phyloP scores from a whole-genome alignment of 2,329 filamentous ascomycete species.

The Aaosphaeria pasadenensis region DNA sequence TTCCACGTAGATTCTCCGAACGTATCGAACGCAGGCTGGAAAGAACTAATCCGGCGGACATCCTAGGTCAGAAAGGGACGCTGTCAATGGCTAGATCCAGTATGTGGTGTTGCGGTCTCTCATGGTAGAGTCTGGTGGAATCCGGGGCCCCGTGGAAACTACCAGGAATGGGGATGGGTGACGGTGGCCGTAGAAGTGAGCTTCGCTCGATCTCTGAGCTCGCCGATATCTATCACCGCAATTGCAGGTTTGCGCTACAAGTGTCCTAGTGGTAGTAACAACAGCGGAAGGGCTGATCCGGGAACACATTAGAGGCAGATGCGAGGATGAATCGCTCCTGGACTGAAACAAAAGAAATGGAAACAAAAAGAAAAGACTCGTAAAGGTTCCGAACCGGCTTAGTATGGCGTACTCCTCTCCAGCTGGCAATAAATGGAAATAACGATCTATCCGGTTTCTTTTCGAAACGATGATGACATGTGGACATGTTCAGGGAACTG shows the following conservation, averaged over 20 bases:
- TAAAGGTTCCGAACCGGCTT: conserved; percentile 7
- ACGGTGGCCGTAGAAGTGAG: not conserved
- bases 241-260: conserved; percentile 2
- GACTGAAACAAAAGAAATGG: conserved; percentile 3
- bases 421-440: conserved; percentile 9
- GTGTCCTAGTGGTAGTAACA: not conserved
- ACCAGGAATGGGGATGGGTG: not conserved
- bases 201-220: not conserved
- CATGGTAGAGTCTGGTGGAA: not conserved
- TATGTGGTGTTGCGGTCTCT: not conserved
- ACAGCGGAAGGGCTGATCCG: not conserved
- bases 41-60: not conserved
- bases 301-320: not conserved
- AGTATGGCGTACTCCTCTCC: conserved; percentile 10
- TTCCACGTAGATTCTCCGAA: not conserved
- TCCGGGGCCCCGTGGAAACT: not conserved
- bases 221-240: no score
- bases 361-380: conserved; percentile 8
- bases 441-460: conserved; percentile 22
- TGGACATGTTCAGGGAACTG: conserved; percentile 15
- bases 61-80: not conserved
- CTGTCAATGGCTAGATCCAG: not conserved
- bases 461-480: conserved; percentile 22
- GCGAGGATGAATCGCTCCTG: not conserved
- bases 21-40: not conserved